Evolutionary conservation across 352 stramenopile genomes (phyloP).

Genomic region (Peronospora tabacina): DNA sequence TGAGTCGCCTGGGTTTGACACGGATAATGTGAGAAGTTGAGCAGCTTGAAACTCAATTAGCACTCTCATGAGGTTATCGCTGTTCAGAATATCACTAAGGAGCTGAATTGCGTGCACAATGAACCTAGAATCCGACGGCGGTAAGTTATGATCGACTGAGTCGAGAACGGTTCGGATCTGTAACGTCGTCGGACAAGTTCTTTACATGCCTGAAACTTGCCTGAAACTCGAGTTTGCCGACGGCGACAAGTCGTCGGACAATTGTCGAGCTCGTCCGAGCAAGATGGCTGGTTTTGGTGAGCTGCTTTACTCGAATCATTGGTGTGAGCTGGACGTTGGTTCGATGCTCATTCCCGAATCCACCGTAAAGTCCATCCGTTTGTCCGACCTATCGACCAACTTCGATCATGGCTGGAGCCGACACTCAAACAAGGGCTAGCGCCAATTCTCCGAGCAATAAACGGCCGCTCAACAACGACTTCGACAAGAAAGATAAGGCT

Average conservation of each 20-base stretch:
- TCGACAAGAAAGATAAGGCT: slow-evolving; percentile 13
- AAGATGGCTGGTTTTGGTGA: neutral
- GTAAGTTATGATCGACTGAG: neutral
- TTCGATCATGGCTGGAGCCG: neutral
- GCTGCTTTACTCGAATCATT: neutral
- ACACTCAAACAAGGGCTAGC: slow-evolving; percentile 12
- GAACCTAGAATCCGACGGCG: neutral
- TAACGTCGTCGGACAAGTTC: slow-evolving; percentile 13
- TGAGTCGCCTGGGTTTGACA: too few relatives aligned
- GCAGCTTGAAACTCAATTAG: too few relatives aligned
- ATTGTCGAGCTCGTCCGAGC: neutral
- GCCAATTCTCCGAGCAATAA: slow-evolving; percentile 22
- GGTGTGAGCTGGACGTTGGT: neutral
- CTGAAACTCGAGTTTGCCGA: slow-evolving; percentile 13
- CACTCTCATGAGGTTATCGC: too few relatives aligned
- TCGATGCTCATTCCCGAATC: slow-evolving; percentile 22
- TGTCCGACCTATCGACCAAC: neutral
- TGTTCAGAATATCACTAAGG: too few relatives aligned
- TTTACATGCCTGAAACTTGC: slow-evolving; percentile 9
- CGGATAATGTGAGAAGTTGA: too few relatives aligned
- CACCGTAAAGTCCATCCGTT: slow-evolving; percentile 6
- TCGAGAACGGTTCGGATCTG: neutral
- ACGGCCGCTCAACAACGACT: slow-evolving; percentile 15
- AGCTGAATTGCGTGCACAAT: too few relatives aligned
- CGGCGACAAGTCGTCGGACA: slow-evolving; percentile 14